Base-by-base conservation (phyloP, 2,329 filamentous ascomycete genomes). In the Hypomyces rosellus region DNA sequence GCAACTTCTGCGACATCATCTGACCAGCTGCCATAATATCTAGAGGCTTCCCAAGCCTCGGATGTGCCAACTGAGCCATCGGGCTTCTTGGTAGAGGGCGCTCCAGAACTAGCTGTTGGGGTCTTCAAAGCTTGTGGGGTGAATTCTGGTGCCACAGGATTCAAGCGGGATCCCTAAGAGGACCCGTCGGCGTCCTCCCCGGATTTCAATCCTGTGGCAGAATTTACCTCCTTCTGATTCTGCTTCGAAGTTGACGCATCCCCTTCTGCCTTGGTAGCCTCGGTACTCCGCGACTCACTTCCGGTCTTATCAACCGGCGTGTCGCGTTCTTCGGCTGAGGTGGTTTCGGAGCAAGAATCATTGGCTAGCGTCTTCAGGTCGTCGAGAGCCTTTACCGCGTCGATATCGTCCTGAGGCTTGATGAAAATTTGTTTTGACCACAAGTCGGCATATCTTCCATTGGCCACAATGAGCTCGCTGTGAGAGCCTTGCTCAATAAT, bases 401-500 rank as follows among this genome's bases (percentile, higher is more conserved):
- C 57, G 40, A 57, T 53, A 45, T 60, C 54, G 34, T 76, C 73
- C 53, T 76, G 76, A 1, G 76, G 67, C 52, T 73, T 75, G 38
- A 77, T 63, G 57, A 80, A 80, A 15, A 78, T 71, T 59, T 85
- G 81, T 59, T 82, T 82, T 3, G 77, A 78, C 84, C 84, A 87
- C 33, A 87, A 66, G 47, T 80, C 76, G 20, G 77, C 75, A 57
- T 86, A 88, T 66, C 79, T 77, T 2, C 84, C 83, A 7, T 75
- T 71, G n/a, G 72, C 67, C 11, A 70, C 65, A 45, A 87, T 71
- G 16, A 87, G 67, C 18, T 80, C 74, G 5, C 78, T 72, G 52
- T 87, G 84, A 37, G 66, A 76, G 8, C 84, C 84, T 56, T 80
- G 73, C 61, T 87, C 83, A n/a, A 80, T 71, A 45, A 87, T 74